Base-by-base conservation (phyloP, 495 filamentous ascomycete genomes). In the Xylaria grammica region DNA sequence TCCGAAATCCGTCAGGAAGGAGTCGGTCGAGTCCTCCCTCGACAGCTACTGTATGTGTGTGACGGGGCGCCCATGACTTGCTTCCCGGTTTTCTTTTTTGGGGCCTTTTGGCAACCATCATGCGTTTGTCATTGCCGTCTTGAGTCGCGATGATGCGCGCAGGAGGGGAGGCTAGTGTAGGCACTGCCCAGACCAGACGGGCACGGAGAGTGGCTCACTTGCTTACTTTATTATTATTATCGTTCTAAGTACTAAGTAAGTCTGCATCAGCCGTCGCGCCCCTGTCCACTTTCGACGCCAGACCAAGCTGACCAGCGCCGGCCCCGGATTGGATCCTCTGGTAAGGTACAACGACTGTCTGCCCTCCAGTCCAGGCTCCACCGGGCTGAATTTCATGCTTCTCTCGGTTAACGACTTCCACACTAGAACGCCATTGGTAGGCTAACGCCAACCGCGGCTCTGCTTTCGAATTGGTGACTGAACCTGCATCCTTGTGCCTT, bases 401-500 rank as follows among this genome's bases (percentile, higher is more conserved):
- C 22, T 30, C 48, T 42, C 22, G 59, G 38, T 29, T 50, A 50
- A 50, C 24, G 24, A 38, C 22, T 24, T 38, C 24, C 3, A 27
- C 5, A 7, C 22, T 58, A 19, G 3, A 29, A 44, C 34, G 8
- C 11, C 10, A 45, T 45, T 58, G 38, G 44, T 4, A 51, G 46
- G 15, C 45, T 38, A 51, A 49, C 58, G 58, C 45, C 13, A 50
- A 32, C 32, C 45, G 58, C 58, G 58, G 56, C 56, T 59, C 42
- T 48, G 42, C 56, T 59, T n/a, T 22, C 15, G 40, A 48, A 19
- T 40, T n/a, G 34, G 30, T 20, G n/a, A 29, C 24, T 11, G 24
- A 40, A 40, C 27, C 32, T 50, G 19, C 30, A 60, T 10, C 24
- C 7, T 45, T 45, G 54, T 15, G 17, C 17, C 4, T 45, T 19